Evolutionary conservation across 2,329 filamentous ascomycete species (phyloP), one percentile per base, ranked within the genome.

Genomic region (Curvularia eragrostidis): DNA sequence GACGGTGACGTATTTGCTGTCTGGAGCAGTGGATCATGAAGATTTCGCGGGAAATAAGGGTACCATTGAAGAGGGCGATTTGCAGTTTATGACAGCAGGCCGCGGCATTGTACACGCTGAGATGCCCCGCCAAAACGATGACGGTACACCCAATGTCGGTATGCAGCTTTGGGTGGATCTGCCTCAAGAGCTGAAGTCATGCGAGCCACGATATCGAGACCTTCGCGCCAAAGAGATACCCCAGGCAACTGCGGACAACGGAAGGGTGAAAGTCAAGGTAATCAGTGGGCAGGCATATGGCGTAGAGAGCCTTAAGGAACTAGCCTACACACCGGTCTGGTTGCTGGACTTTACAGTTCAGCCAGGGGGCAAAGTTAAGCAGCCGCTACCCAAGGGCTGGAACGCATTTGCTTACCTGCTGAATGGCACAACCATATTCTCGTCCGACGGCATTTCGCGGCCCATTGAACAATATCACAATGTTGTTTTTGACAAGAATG

Each of bases 311-410:
- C 86, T 97, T 52, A 88, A 94, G 74, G 93, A 98, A 72, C 82
- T 98, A 43, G 93, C 94, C 13, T 97, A 98, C 78, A 98, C 94
- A 1, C 95, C 95, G 0, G 93, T 98, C n/a, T 98, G 94, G 94
- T 83, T 97, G 61, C 83, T 98, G 43, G 94, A 98, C 74, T 82
- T 97, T 50, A 87, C 85, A 19, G 85, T 98, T 52, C 80, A 87
- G 69, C 93, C 93, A 0, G 94, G 94, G 52, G 93, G 91, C 46
- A 86, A 83, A 58, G 81, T 98, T 64, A 83, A 82, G 21, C 94
- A 98, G 80, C 77, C 85, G 5, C 73, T 98, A 2, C 94, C 94
- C 0, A 79, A 82, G 61, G 89, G 88, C 26, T 98, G 93, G 91
- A 97, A 96, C 75, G 87, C 91, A 1, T 98, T 98, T 71, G 88